Base-by-base conservation (phyloP, 2,329 filamentous ascomycete species). In the Cordyceps pruinosa region DNA sequence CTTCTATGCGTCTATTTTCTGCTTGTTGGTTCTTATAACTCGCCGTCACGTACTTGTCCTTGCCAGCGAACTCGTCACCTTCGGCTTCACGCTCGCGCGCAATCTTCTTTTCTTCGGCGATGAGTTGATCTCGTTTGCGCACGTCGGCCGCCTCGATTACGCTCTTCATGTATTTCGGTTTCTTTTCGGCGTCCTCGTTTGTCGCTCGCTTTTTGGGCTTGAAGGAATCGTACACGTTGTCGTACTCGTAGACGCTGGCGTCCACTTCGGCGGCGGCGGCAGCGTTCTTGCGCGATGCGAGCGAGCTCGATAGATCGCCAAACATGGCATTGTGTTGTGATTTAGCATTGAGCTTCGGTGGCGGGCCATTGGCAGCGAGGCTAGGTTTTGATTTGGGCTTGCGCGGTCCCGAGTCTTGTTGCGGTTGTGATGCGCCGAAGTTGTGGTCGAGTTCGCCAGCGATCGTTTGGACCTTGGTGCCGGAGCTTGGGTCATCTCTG, bases 11-110 rank as follows among this genome's bases (percentile, higher is more conserved):
- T 62, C 78, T 76, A 62, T 89, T 85, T 70, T 92, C 89, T 68
- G 87, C 88, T 66, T 92, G 88, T 67, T 93, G 89, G 66, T 81
- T 79, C 74, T 88, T 90, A 69, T 94, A 95, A 35, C 89, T 89
- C 58, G 85, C 86, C 0, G 89, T 94, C 34, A 94, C 90, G 63
- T 94, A 94, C 71, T 87, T 89, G 68, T 94, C 90, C 73, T 92
- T 94, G 65, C 87, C 89, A 0, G 81, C 87, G 65, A 85, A 94
- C 66, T 88, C 87, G 34, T 93, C 89, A 19, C 89, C 89, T 68
- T 94, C 90, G 0, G 83, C 86, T 65, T 89, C 89, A 46, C 89
- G 80, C 68, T 94, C 89, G 25, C 85, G 80, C 64, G 88, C 85
- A 64, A 94, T 78, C 70, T 88, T 83, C 72, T 90, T 90, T 73